Percentiles rank a stretch among this genome's conserved stretches.
Conservation (phyloP, 768 basidiomycete genomes). For the Hygrophoropsis aurantiaca region DNA sequence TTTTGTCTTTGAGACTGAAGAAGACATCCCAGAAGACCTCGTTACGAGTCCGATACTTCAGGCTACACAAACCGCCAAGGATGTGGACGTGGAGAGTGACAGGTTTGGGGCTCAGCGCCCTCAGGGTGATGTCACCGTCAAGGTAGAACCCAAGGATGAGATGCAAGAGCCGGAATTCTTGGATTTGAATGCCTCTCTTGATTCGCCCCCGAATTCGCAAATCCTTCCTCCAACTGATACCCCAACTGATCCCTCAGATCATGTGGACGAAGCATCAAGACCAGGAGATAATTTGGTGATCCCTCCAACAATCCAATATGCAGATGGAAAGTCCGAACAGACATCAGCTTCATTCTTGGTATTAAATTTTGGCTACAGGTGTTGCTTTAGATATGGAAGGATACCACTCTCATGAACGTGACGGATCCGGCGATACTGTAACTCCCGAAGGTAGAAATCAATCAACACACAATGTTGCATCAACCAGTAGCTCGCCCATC, state of each 20-base stretch:
- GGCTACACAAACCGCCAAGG: slow-evolving; percentile 50
- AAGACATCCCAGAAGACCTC: slow-evolving; percentile 89
- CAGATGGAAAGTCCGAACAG: slow-evolving; percentile 43
- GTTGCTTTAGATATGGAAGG: slow-evolving; percentile 82
- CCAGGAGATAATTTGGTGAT: slow-evolving; percentile 41
- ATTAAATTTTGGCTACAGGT: slow-evolving; percentile 38
- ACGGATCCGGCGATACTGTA: slow-evolving; percentile 42
- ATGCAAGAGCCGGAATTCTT: slow-evolving; percentile 76
- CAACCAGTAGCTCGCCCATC: slow-evolving; percentile 5
- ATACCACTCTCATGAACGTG: slow-evolving; percentile 57
- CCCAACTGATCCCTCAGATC: slow-evolving; percentile 25
- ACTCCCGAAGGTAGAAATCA: slow-evolving; percentile 32
- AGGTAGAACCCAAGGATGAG: slow-evolving; percentile 10
- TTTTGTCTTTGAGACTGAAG: slow-evolving; percentile 97
- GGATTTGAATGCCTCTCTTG: slow-evolving; percentile 63
- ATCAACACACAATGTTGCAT: slow-evolving; percentile 13
- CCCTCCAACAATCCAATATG: slow-evolving; percentile 62
- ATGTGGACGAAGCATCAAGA: slow-evolving; percentile 52
- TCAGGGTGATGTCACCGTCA: slow-evolving; percentile 19
- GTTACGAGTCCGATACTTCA: slow-evolving; percentile 90
- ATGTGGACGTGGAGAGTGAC: slow-evolving; percentile 31
- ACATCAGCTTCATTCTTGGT: background rate
- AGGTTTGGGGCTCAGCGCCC: slow-evolving; percentile 43
- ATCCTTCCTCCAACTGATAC: slow-evolving; percentile 25
- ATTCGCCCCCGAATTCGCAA: slow-evolving; percentile 15